Conservation (phyloP, 768 basidiomycete genomes). For the Mycena galericulata region DNA sequence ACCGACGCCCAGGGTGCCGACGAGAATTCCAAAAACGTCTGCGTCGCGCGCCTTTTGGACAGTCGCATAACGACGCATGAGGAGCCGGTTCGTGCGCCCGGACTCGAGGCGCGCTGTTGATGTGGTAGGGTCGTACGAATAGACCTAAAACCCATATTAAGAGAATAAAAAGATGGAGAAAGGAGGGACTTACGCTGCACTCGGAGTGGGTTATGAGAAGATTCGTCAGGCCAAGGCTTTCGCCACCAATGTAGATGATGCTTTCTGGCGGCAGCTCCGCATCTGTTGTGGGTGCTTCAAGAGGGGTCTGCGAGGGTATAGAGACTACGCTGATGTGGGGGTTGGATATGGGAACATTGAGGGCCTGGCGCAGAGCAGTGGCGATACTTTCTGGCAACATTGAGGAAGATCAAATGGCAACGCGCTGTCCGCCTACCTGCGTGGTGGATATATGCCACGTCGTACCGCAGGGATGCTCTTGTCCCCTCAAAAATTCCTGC, state of each 20-base stretch:
- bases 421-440: constrained; percentile 58
- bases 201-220: constrained; percentile 85
- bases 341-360: constrained; percentile 12
- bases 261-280: constrained; percentile 32
- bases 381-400: constrained; percentile 19
- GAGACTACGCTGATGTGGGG: constrained; percentile 24
- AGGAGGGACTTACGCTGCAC: constrained; percentile 61
- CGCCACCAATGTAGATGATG: constrained; percentile 76
- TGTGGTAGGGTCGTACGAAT: constrained; percentile 77
- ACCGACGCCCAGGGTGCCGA: constrained; percentile 94
- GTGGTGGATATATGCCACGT: constrained; percentile 81
- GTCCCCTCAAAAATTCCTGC: constrained; percentile 47
- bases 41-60: constrained; percentile 92
- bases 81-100: constrained; percentile 76
- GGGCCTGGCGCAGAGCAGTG: constrained; percentile 44
- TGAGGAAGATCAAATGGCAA: constrained; percentile 1
- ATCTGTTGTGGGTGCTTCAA: constrained; percentile 7
- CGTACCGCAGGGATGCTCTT: constrained; percentile 73
- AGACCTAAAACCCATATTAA: constrained; percentile 61
- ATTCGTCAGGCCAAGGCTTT: constrained; percentile 86
- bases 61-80: constrained; percentile 90
- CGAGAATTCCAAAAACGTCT: constrained; percentile 94
- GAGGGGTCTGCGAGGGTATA: constrained; percentile 11
- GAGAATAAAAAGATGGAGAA: not conserved
- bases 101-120: constrained; percentile 68